phyloP scores from a whole-genome alignment of 148 eudicot species.

The Spergularia bocconei region DNA sequence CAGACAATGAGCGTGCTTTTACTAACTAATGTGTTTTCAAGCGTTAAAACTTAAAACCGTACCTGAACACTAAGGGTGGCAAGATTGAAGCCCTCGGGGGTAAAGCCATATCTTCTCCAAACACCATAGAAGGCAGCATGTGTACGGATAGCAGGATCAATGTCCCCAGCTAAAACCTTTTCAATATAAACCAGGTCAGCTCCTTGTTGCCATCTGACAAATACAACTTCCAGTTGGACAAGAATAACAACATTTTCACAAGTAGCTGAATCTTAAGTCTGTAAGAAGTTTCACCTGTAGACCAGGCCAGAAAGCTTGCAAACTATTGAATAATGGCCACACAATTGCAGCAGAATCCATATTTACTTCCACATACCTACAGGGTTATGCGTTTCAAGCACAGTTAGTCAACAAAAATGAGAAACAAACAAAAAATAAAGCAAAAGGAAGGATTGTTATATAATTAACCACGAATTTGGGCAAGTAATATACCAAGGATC shows the following conservation, averaged over 20 bases:
- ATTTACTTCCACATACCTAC: conserved; percentile 97
- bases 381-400: conserved; percentile 9
- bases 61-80: conserved; percentile 94
- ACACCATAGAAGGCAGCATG: conserved; percentile 97
- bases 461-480: conserved; percentile 17
- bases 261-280: conserved; percentile 2
- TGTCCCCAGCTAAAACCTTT: conserved; percentile 97
- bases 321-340: conserved; percentile 98
- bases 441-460: conserved; percentile 9
- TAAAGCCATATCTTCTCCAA: conserved; percentile 93
- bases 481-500: conserved; percentile 75
- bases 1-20: neutral
- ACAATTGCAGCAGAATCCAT: conserved; percentile 99
- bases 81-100: conserved; percentile 98
- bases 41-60: conserved; percentile 17
- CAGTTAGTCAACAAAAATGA: conserved; percentile 4
- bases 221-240: conserved; percentile 24
- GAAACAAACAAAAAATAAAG: conserved; percentile 5
- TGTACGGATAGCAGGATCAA: conserved; percentile 93
- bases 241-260: conserved; percentile 10
- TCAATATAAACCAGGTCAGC: conserved; percentile 30
- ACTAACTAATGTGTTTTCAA: neutral
- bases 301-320: conserved; percentile 99
- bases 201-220: conserved; percentile 29
- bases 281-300: conserved; percentile 63